Evolutionary conservation across 2,329 filamentous ascomycete species (phyloP).

Genomic region (Xylaria digitata): DNA sequence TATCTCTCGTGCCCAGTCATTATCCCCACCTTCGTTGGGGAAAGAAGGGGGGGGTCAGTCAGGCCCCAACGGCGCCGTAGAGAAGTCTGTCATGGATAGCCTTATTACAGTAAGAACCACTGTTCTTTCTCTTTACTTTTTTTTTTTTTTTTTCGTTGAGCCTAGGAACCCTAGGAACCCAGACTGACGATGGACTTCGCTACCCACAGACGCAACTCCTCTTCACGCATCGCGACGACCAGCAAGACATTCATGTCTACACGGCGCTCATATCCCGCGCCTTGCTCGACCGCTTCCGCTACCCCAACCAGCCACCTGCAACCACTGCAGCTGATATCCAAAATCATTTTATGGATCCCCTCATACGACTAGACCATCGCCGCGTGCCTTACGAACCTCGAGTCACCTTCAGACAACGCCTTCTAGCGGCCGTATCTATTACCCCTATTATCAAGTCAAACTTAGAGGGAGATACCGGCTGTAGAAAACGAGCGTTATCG

Average conservation of each 20-base stretch:
- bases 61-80: neutral
- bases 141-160: no score
- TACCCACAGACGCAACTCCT: constrained; percentile 15
- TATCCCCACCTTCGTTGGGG: no score
- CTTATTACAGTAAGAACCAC: constrained; percentile 4
- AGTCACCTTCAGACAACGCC: constrained; percentile 9
- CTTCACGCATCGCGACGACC: constrained; percentile 13
- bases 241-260: constrained; percentile 19
- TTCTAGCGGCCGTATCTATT: constrained; percentile 12
- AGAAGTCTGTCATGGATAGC: constrained; percentile 8
- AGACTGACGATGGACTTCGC: neutral
- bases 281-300: constrained; percentile 18
- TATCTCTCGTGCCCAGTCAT: constrained; percentile 2
- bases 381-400: constrained; percentile 12
- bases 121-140: neutral
- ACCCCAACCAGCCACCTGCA: constrained; percentile 14
- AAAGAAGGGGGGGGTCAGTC: neutral
- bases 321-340: neutral
- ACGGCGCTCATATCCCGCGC: constrained; percentile 10
- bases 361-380: constrained; percentile 9
- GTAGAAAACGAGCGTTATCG: neutral
- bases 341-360: neutral
- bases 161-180: no score
- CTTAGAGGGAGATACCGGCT: neutral
- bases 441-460: neutral